Evolutionary conservation across 1,139 yeast species (phyloP), one percentile per base, ranked within the genome.

Genomic region (Casaregolazyma suthepensis): DNA sequence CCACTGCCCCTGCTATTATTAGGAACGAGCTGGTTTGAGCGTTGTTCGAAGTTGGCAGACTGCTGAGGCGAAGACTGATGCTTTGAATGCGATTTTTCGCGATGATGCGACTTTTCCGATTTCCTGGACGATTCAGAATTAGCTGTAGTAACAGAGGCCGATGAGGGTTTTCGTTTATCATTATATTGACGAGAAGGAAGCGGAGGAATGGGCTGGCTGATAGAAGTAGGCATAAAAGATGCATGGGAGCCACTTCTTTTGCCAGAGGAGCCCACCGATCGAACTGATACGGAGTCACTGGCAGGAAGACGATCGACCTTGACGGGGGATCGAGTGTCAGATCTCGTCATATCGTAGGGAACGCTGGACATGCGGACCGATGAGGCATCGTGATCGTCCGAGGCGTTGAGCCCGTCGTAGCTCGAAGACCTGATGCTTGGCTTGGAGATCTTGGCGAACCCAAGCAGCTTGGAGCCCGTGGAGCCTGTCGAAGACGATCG

Each of bases 131-230:
- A 10, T 17, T 18, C 42, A 15, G 48, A 45, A 18, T 31, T 20
- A 5, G 45, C 15, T 7, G 40, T 20, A 20, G 6, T 38, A 7
- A 47, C 12, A 20, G 50, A 47, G 12, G 45, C 44, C 19, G 45
- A 23, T 6, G 50, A 40, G 13, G 50, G 37, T 13, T 19, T 17
- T 31, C 48, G 5, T 46, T 57, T 55, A 20, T 57, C 57, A 23
- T 29, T 42, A 51, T 38, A 40, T 48, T 52, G 45, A 45, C 54
- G 53, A 15, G 57, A 57, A 5, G 67, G 67, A 46, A 64, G 51
- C 5, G 67, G 65, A 1, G 67, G 67, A 26, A 64, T 64, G 5
- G 67, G 67, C 7, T 62, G 63, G 18, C 63, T 58, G 29, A 64
- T 64, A 22, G 58, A 51, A n/a, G 63, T 54, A 1, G 64, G 65